These are phyloP conservation scores for Akanthomyces lecanii DNA, from an alignment of 2,329 filamentous ascomycete genomes.

Conservation along the genomic window DNA sequence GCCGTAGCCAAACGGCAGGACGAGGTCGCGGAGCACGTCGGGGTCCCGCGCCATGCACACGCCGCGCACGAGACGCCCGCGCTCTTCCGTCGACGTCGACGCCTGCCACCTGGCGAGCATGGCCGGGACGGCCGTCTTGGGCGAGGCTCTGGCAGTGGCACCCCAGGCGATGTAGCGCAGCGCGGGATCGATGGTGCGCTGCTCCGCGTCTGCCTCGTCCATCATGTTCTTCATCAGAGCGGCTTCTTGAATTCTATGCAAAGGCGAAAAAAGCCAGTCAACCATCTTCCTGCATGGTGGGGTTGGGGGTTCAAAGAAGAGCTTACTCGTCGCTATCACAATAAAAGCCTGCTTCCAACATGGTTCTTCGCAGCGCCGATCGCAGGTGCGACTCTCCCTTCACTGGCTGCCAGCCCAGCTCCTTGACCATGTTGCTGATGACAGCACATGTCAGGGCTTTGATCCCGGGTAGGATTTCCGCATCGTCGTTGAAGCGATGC, in stretches of 20 bases:
- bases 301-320: constrained; percentile 16
- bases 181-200: background rate
- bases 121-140: background rate
- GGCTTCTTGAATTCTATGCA: background rate
- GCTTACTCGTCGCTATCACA: constrained; percentile 70
- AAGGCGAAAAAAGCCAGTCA: background rate
- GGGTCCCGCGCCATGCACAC: constrained; percentile 21
- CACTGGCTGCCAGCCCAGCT: constrained; percentile 79
- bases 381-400: constrained; percentile 75
- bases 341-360: constrained; percentile 71
- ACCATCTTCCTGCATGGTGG: too few species aligned
- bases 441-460: constrained; percentile 79
- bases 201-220: background rate
- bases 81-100: background rate
- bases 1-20: constrained; percentile 75
- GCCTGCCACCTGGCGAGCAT: background rate
- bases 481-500: constrained; percentile 78
- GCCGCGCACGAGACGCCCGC: background rate
- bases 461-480: constrained; percentile 66
- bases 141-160: background rate
- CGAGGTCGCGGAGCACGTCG: constrained; percentile 62
- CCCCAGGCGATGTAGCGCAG: constrained; percentile 3
- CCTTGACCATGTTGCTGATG: constrained; percentile 72
- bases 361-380: constrained; percentile 74
- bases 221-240: background rate